These are phyloP conservation scores for Lachancea cidri DNA, from an alignment of 805 yeast genomes.

Conservation along the genomic window DNA sequence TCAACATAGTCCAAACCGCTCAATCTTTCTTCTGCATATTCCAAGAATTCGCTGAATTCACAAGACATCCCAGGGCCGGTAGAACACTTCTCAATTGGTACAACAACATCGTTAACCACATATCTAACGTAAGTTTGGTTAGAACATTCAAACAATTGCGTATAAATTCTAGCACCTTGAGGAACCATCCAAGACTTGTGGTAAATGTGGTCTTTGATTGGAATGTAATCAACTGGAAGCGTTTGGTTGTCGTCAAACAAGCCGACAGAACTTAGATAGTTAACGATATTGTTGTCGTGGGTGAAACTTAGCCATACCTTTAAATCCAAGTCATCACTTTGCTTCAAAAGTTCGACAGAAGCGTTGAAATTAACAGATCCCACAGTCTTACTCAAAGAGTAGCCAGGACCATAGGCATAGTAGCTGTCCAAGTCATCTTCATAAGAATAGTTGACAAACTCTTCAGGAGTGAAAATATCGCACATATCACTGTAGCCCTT, in stretches of 20 bases:
- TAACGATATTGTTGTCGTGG: constrained; percentile 65
- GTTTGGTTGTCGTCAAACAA: constrained; percentile 35
- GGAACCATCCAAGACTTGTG: constrained; percentile 47
- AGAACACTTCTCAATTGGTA: constrained; percentile 44
- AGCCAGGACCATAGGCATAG: constrained; percentile 61
- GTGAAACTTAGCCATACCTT: constrained; percentile 64
- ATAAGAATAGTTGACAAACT: constrained; percentile 59
- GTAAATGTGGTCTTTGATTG: constrained; percentile 42
- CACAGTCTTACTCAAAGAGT: constrained; percentile 48
- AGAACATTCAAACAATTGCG: constrained; percentile 45
- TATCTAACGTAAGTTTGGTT: constrained; percentile 42
- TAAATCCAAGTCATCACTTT: constrained; percentile 41
- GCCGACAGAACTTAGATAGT: constrained; percentile 61
- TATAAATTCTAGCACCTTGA: constrained; percentile 49
- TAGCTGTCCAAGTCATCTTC: constrained; percentile 52
- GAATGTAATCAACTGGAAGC: constrained; percentile 41
- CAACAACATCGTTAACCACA: constrained; percentile 48
- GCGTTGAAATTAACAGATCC: constrained; percentile 58
- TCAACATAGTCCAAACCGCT: constrained; percentile 27
- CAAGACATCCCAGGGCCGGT: constrained; percentile 52
- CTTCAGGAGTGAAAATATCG: constrained; percentile 59
- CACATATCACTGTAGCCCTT: constrained; percentile 65
- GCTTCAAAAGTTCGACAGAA: constrained; percentile 43
- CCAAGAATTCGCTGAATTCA: constrained; percentile 33
- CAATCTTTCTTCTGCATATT: constrained; percentile 30